Conservation (phyloP, 2,329 filamentous ascomycete genomes). For the Colletotrichum lini region DNA sequence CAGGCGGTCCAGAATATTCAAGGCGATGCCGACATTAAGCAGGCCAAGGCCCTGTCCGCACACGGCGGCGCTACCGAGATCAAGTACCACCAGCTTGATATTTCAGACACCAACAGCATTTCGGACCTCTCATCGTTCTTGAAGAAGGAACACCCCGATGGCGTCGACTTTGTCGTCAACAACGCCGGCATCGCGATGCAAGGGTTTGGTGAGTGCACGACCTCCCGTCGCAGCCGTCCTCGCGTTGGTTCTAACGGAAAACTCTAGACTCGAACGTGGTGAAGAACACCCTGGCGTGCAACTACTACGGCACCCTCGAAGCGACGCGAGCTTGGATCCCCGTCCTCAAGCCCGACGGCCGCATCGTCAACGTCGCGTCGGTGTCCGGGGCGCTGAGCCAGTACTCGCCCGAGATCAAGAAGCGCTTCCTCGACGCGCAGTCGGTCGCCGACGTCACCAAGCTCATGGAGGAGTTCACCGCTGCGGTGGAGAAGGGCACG, state of each 20-base stretch:
- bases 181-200: conserved; percentile 65
- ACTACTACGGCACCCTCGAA: conserved; percentile 67
- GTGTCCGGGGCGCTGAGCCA: conserved; percentile 59
- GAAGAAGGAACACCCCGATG: conserved; percentile 60
- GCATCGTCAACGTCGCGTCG: conserved; percentile 65
- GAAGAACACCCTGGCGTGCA: conserved; percentile 62
- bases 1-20: conserved; percentile 60
- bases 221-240: too few species aligned
- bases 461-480: conserved; percentile 64
- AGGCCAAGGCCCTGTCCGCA: conserved; percentile 60
- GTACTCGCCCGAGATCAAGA: conserved; percentile 59
- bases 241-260: background rate
- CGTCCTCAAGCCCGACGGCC: conserved; percentile 58
- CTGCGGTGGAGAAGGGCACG: conserved; percentile 59
- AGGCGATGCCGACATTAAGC: conserved; percentile 59
- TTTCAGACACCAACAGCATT: conserved; percentile 61
- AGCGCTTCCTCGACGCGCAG: conserved; percentile 58
- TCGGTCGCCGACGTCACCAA: conserved; percentile 59
- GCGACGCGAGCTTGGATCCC: conserved; percentile 61
- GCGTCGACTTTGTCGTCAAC: conserved; percentile 68
- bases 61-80: conserved; percentile 60
- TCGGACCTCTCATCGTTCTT: conserved; percentile 57
- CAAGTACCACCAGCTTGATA: conserved; percentile 63
- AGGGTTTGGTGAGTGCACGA: conserved; percentile 55
- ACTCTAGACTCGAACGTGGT: conserved; percentile 56